Evolutionary conservation across 192 early-diverging fungal genomes (phyloP).

Genomic region (Coemansia erecta): DNA sequence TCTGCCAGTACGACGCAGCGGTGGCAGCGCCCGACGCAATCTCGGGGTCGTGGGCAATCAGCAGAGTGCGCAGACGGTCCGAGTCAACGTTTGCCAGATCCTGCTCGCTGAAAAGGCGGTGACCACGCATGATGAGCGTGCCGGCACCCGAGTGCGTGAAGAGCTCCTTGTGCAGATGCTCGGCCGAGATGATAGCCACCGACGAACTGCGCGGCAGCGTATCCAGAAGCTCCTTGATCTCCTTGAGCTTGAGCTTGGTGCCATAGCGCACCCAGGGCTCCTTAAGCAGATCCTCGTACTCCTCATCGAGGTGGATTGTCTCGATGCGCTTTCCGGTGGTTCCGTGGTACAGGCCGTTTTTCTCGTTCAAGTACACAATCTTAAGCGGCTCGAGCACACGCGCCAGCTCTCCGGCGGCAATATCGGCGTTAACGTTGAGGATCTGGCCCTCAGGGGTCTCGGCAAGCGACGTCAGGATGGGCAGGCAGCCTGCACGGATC

Average conservation of each 20-base stretch:
- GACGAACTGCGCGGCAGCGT: slow-evolving; percentile 95
- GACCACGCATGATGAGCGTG: slow-evolving; percentile 94
- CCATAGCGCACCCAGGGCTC: slow-evolving; percentile 98
- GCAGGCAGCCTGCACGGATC: slow-evolving; percentile 90
- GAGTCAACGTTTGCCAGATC: slow-evolving; percentile 69
- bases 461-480: slow-evolving; percentile 93
- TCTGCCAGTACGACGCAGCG: slow-evolving; percentile 72
- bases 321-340: slow-evolving; percentile 95
- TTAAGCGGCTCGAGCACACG: slow-evolving; percentile 95
- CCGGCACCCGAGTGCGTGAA: slow-evolving; percentile 98
- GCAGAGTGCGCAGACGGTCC: slow-evolving; percentile 75
- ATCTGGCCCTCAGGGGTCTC: slow-evolving; percentile 96
- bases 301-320: slow-evolving; percentile 97
- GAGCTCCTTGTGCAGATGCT: slow-evolving; percentile 98
- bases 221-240: slow-evolving; percentile 97
- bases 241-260: slow-evolving; percentile 95
- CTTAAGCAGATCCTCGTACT: slow-evolving; percentile 92
- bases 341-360: slow-evolving; percentile 93
- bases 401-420: slow-evolving; percentile 95
- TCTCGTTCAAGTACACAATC: slow-evolving; percentile 97
- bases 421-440: slow-evolving; percentile 98
- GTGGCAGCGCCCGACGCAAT: slow-evolving; percentile 64
- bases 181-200: slow-evolving; percentile 98
- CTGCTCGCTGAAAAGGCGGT: slow-evolving; percentile 77
- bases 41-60: slow-evolving; percentile 72